These are phyloP conservation scores for Cercospora brassicicola DNA, from an alignment of 2,329 filamentous ascomycete genomes.

Conservation along the genomic window DNA sequence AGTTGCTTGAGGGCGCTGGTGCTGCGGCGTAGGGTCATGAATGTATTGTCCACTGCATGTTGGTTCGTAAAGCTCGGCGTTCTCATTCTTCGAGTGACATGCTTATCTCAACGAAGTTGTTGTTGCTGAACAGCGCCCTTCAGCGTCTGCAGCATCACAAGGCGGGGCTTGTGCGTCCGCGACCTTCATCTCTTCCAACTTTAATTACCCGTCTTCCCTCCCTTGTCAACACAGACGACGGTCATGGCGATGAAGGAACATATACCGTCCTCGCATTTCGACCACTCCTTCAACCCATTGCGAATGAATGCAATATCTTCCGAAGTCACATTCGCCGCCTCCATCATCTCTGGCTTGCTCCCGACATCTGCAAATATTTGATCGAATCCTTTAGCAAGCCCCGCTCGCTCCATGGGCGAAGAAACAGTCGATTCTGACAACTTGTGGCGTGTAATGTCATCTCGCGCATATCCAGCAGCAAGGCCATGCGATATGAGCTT, in stretches of 20 bases:
- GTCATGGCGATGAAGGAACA: conserved; percentile 7
- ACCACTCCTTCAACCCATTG: conserved; percentile 12
- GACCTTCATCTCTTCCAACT: background rate
- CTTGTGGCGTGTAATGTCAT: background rate
- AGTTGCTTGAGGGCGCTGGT: background rate
- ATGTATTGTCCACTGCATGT: background rate
- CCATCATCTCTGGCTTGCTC: conserved; percentile 10
- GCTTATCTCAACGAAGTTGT: background rate
- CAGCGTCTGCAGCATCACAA: background rate
- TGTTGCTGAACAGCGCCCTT: background rate
- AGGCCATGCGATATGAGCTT: conserved; percentile 13
- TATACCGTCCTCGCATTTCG: conserved; percentile 14
- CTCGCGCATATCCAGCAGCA: conserved; percentile 2
- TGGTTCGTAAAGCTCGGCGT: background rate
- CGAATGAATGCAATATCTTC: conserved; percentile 13
- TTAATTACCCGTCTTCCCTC: background rate
- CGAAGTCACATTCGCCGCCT: background rate
- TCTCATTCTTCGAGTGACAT: background rate
- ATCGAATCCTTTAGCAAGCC: conserved; percentile 5
- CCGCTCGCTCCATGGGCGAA: background rate
- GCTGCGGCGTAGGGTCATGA: background rate
- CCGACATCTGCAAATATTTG: conserved; percentile 9
- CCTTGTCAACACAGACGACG: conserved; percentile 7
- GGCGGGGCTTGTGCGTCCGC: background rate
- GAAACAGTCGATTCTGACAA: conserved; percentile 4